Base-by-base conservation (phyloP, 2,329 filamentous ascomycete genomes). In the Aureobasidium subglaciale region DNA sequence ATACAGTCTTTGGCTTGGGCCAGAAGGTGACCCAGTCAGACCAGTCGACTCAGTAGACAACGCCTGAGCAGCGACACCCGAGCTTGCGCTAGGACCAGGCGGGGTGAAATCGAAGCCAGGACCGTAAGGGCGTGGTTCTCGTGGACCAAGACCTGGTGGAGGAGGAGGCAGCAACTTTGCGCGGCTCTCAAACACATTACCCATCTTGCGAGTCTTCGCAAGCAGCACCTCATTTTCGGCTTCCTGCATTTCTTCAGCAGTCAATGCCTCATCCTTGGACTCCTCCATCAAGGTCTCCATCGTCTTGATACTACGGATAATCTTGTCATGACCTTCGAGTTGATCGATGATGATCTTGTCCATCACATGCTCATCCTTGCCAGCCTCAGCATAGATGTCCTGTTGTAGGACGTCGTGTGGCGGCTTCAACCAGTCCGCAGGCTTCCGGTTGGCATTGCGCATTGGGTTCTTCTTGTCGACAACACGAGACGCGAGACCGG, bases 401-500 rank as follows among this genome's bases (percentile, higher is more conserved):
- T 80, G 64, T 45, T 80, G 75, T 5, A 68, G 58, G 1, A 83
- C 73, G 0, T 78, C 65, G 53, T 74, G 76, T 0, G 87, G 82
- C 37, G 75, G 71, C 32, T 78, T 79, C n/a, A 90, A 74, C 62
- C 84, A 83, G 1, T 83, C 76, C 1, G 69, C 59, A 11, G 63
- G 56, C 45, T 65, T 74, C 50, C 79, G 81, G 18, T 78, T 76
- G 0, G 87, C 84, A 68, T 78, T 82, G 7, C 86, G 82, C n/a
- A 83, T 71, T 0, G 86, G 84, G 48, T 88, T 89, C 70, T 87
- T 89, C 66, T 89, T 85, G 70, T 96, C 91, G 4, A 96, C 85
- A 1, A 95, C 87, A 13, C 88, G 82, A 35, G 81, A 82, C 4
- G 88, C 82, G 41, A 96, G 76, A 65, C 93, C 88, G 29, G 78